These are phyloP conservation scores for Pholiota adiposa DNA, from an alignment of 1,284 basidiomycete genomes.

Conservation along the genomic window DNA sequence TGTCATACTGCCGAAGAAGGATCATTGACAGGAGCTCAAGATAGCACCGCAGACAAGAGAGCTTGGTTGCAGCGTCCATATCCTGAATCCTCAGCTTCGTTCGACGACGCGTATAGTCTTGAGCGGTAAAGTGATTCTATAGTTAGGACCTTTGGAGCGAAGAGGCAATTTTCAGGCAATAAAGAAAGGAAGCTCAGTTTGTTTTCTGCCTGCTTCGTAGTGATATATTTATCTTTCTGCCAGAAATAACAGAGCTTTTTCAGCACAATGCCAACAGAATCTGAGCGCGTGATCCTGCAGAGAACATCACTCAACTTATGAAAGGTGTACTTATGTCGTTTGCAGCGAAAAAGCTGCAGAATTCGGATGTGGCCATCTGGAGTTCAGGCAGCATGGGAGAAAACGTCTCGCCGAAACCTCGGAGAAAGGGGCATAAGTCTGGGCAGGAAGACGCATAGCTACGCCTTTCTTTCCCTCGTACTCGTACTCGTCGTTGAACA, in stretches of 20 bases:
- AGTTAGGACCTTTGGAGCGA: neutral
- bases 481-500: neutral
- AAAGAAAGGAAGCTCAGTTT: neutral
- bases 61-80: neutral
- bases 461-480: slow-evolving; percentile 3
- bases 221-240: neutral
- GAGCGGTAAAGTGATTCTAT: neutral
- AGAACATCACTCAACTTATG: neutral
- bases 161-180: neutral
- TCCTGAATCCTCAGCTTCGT: neutral
- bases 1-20: neutral
- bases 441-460: neutral
- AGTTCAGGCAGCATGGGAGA: neutral
- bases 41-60: neutral
- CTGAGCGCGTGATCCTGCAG: neutral
- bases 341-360: no score
- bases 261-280: neutral
- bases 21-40: neutral
- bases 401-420: slow-evolving; percentile 5
- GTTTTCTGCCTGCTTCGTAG: neutral
- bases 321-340: no score
- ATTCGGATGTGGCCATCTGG: neutral
- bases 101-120: neutral
- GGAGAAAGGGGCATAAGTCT: slow-evolving; percentile 1
- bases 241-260: neutral